Base-by-base conservation (phyloP, 345 rosid species). In the Corymbia maculata region DNA sequence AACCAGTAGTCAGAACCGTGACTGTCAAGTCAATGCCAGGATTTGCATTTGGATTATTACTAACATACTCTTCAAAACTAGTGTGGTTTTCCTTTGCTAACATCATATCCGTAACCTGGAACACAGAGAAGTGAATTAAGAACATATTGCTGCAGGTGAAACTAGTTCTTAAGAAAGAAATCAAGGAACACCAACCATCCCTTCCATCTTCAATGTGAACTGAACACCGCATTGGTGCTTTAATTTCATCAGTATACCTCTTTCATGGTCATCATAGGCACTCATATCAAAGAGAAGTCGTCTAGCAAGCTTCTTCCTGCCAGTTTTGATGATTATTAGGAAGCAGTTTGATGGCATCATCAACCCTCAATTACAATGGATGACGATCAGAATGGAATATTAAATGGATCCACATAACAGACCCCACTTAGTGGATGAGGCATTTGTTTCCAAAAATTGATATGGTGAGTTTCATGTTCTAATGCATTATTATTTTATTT, bases 191-290 rank as follows among this genome's bases (percentile, higher is more conserved):
- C 28, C 87, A 24, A 95, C 95, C 98, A 95, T 95, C 70, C 95
- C 92, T 89, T 95, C 98, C 96, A 95, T 95, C 93, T 95, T 94
- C 52, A 95, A 95, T 66, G 98, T 95, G 91, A 95, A 95, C 90
- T 93, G 97, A 57, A 95, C 94, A 36, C 98, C 98, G 86, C 93
- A 94, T 89, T 93, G 98, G 89, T 95, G 96, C 88, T 95, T 95
- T 91, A 95, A 87, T 91, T 94, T 95, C 21, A 94, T 93, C 88
- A 95, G 88, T 75, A 95, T 93, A 87, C 95, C 94, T 89, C 95
- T 92, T 87, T 95, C 98, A 86, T 94, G 95, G 86, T 95, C 95
- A 79, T 95, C 94, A 79, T 92, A 92, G 85, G 95, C 97, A 91
- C 94, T 94, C 89, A 90, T 92, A 88, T 94, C 93, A 89, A 93